Base-by-base conservation (phyloP, 2,329 filamentous ascomycete genomes). In the Thelonectria rubi region DNA sequence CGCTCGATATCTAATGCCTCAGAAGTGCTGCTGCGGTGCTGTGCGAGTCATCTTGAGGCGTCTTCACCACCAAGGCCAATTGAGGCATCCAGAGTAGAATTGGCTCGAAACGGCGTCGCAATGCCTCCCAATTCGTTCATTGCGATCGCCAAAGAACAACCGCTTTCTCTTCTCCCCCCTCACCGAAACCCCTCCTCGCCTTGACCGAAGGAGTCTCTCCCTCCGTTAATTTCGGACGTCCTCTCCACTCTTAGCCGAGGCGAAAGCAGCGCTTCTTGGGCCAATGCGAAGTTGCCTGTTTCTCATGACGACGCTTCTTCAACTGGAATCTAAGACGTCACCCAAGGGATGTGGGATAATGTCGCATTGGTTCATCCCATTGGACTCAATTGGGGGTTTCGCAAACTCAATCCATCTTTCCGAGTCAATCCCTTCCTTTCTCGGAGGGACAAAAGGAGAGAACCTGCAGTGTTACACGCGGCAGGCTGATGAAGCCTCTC, bases 321-420 rank as follows among this genome's bases (percentile, higher is more conserved):
- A 15, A 12, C 21, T 30, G 17, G 20, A 54, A 59, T 48, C 45
- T 42, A 34, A 43, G 40, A 58, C 40, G 40, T 46, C 50, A 43
- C 34, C 14, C 12, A 17, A 18, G 50, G 24, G 37, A 42, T 17
- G 47, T 34, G 39, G 39, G 37, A 43, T 39, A 48, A 37, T 12
- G 17, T n/a, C 39, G 32, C 26, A 42, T 42, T 59, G 26, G 15
- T 49, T 45, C 24, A n/a, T 47, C 40, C 15, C 12, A 37, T 39
- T 54, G 56, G 56, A n/a, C n/a, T n/a, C n/a, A n/a, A n/a, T n/a
- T n/a, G n/a, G 47, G 56, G 56, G 14, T n/a, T 32, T 40, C 12
- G 21, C 39, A 48, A 15, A 37, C 30, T 40, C 17, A 26, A 21
- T 54, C 37, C 42, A 40, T 18, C 40, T 32, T 21, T n/a, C 11